Evolutionary conservation across 495 filamentous ascomycete genomes (phyloP), one percentile per base, ranked within the genome.

Genomic region (Poronia punctata): DNA sequence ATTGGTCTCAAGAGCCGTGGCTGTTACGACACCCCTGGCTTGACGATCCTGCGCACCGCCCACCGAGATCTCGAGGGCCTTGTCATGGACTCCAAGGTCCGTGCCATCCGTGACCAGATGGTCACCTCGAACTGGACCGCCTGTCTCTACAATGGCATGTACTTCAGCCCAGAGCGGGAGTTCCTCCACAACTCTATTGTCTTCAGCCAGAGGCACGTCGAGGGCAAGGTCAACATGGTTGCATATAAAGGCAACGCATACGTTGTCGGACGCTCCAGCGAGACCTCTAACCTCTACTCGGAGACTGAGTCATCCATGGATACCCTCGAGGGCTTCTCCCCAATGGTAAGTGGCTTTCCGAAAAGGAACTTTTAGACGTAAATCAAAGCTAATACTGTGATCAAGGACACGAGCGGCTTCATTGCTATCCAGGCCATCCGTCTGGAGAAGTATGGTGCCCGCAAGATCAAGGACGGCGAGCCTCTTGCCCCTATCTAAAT

Each of bases 31-130:
- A 81, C 87, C 35, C 71, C 71, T 4, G 71, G 73, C 49, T 64
- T 86, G 30, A 89, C 84, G 36, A 77, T 78, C 64, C 71, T 85
- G 35, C 79, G 86, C 35, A 66, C 77, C 39, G 86, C 86, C 28
- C 88, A 92, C 65, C 55, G 87, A 23, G 86, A 93, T 53, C 69
- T 88, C 43, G 85, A 94, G 71, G 86, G 86, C 56, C 76, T 95
- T 26, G 79, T 83, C 18, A 68, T 96, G 59, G 92, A 96, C 64
- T 68, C 79, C 62, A 77, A 87, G 61, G 84, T 97, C 43, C 83
- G 89, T 36, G 70, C 77, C 47, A 72, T 95, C 35, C 84, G 89
- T 64, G 88, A 95, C 61, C 83, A 85, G 54, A 82, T 86, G 49
- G 71, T 84, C 50, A 93, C 83, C 32, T 72, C 74, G 68, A 76